These are phyloP conservation scores for Thermoascus crustaceus DNA, from an alignment of 2,329 filamentous ascomycete species.

Conservation along the genomic window DNA sequence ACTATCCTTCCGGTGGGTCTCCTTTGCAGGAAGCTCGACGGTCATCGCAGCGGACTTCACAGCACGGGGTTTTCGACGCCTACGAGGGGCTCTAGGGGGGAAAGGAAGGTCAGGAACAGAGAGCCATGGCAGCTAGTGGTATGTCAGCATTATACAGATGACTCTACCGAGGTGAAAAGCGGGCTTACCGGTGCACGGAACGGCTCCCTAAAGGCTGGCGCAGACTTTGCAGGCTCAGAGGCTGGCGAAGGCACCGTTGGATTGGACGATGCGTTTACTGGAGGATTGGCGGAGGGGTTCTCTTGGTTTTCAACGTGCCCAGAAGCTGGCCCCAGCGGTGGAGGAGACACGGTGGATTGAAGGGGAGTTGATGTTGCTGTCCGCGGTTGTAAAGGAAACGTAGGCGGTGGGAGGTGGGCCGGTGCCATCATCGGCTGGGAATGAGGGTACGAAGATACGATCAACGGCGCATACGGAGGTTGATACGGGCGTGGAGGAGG, in stretches of 20 bases:
- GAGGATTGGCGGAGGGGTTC: conserved; percentile 16
- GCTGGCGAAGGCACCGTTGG: conserved; percentile 29
- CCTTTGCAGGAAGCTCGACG: conserved; percentile 47
- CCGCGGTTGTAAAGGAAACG: conserved; percentile 29
- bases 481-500: conserved; percentile 33
- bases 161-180: neutral
- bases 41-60: conserved; percentile 26
- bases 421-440: conserved; percentile 33
- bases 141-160: conserved; percentile 9
- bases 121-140: conserved; percentile 49
- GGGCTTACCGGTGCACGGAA: conserved; percentile 44
- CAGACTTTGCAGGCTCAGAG: conserved; percentile 17
- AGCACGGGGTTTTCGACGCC: conserved; percentile 35
- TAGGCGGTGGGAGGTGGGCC: conserved; percentile 26
- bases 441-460: conserved; percentile 37
- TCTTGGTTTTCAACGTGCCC: conserved; percentile 23
- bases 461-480: conserved; percentile 35
- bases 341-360: conserved; percentile 29
- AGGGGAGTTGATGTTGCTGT: conserved; percentile 27
- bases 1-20: conserved; percentile 19
- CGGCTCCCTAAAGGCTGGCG: conserved; percentile 29
- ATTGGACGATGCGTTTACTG: conserved; percentile 16
- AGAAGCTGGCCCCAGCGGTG: conserved; percentile 19
- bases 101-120: conserved; percentile 49
- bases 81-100: conserved; percentile 42